phyloP scores from a whole-genome alignment of 1,139 yeast genomes.

The Wickerhamiella pararugosa region DNA sequence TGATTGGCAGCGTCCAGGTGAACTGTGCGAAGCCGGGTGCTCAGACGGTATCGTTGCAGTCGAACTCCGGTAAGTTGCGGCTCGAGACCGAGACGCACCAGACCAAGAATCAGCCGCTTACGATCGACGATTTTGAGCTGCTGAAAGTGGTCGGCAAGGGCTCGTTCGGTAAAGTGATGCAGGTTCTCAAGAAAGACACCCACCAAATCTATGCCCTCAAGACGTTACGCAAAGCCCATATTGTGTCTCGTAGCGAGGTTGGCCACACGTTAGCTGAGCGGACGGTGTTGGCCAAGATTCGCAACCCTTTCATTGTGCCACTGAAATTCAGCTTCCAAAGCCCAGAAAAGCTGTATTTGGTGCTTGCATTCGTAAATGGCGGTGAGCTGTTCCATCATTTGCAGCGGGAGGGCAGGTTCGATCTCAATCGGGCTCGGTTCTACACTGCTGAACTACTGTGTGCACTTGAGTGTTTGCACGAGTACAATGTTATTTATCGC shows the following conservation, averaged over 20 bases:
- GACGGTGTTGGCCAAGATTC: conserved; percentile 82
- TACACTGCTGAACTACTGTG: conserved; percentile 87
- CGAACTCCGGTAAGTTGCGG: conserved; percentile 33
- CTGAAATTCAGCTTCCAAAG: conserved; percentile 89
- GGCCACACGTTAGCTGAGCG: conserved; percentile 94
- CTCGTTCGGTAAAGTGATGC: conserved; percentile 97
- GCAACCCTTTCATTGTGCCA: conserved; percentile 97
- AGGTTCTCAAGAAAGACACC: conserved; percentile 88
- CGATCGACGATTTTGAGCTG: conserved; percentile 83
- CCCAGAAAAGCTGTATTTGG: conserved; percentile 84
- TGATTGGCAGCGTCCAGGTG: conserved; percentile 25
- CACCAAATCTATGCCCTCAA: conserved; percentile 87
- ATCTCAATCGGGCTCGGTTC: conserved; percentile 77
- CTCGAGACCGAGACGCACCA: conserved; percentile 53
- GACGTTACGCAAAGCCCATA: conserved; percentile 84
- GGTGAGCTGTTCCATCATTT: conserved; percentile 94
- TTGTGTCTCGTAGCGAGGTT: conserved; percentile 86
- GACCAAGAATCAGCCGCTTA: conserved; percentile 44
- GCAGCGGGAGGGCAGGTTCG: conserved; percentile 81
- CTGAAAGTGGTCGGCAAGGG: conserved; percentile 95
- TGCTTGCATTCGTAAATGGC: conserved; percentile 86
- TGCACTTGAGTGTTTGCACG: conserved; percentile 84
- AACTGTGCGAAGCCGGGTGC: conserved; percentile 19
- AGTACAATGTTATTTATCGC: conserved; percentile 80
- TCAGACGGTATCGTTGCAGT: conserved; percentile 22